These are phyloP conservation scores for Aureobasidium mangrovei DNA, from an alignment of 2,329 filamentous ascomycete species.

Conservation along the genomic window DNA sequence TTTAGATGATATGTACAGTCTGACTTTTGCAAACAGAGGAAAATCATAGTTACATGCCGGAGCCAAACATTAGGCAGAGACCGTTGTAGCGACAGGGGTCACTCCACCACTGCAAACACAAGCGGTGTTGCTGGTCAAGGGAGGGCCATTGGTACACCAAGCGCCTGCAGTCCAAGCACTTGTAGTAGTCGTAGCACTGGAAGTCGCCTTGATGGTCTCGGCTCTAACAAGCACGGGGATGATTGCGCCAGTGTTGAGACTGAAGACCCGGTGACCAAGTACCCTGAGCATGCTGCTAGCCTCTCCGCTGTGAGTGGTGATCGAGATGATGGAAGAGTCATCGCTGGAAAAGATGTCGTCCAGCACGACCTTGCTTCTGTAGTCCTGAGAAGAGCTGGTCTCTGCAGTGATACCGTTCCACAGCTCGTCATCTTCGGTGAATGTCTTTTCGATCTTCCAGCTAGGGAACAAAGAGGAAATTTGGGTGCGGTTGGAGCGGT, in stretches of 20 bases:
- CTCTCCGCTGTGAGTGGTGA: conserved; percentile 54
- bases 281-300: conserved; percentile 46
- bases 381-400: conserved; percentile 42
- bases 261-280: conserved; percentile 53
- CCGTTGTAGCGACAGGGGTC: conserved; percentile 8
- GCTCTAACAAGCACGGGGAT: conserved; percentile 60
- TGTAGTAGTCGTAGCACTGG: conserved; percentile 25
- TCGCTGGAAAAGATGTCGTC: conserved; percentile 51
- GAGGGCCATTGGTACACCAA: conserved; percentile 27
- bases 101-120: conserved; percentile 23
- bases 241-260: conserved; percentile 56
- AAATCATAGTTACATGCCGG: too few relatives aligned
- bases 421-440: conserved; percentile 49
- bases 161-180: conserved; percentile 26
- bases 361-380: conserved; percentile 42
- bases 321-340: conserved; percentile 47
- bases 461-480: conserved; percentile 46
- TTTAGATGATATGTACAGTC: too few relatives aligned
- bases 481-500: conserved; percentile 46
- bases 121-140: conserved; percentile 23
- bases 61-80: neutral
- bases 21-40: too few relatives aligned
- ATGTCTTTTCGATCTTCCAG: conserved; percentile 51
- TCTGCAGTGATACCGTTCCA: conserved; percentile 46
- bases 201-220: conserved; percentile 32